Evolutionary conservation across 768 basidiomycete genomes (phyloP).

Genomic region (Mrakia frigida): DNA sequence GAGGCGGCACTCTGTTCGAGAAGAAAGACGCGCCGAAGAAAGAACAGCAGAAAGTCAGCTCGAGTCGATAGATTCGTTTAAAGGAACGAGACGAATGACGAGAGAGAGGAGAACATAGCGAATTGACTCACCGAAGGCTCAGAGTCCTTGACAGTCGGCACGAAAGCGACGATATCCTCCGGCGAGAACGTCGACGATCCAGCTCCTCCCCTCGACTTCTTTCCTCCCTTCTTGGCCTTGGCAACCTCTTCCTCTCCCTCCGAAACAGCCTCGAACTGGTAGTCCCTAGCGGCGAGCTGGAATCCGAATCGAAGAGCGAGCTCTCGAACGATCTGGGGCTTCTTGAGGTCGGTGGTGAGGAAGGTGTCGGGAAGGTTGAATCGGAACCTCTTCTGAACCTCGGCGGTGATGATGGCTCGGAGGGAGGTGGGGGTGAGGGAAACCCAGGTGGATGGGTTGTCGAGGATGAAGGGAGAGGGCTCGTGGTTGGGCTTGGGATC

Average conservation of each 20-base stretch:
- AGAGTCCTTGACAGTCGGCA: constrained; percentile 46
- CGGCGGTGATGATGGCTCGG: constrained; percentile 39
- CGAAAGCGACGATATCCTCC: constrained; percentile 46
- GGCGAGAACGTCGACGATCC: constrained; percentile 41
- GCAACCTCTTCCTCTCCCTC: constrained; percentile 20
- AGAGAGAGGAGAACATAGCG: not conserved
- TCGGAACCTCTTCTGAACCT: constrained; percentile 45
- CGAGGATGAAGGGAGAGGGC: constrained; percentile 38
- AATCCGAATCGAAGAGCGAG: constrained; percentile 45
- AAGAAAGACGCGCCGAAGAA: constrained; percentile 14
- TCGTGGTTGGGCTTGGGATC: constrained; percentile 43
- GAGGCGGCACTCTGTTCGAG: constrained; percentile 42
- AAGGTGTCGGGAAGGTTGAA: constrained; percentile 41
- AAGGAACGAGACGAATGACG: not conserved
- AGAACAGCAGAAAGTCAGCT: not conserved
- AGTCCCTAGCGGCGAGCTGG: constrained; percentile 46
- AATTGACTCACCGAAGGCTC: constrained; percentile 41
- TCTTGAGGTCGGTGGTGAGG: constrained; percentile 40
- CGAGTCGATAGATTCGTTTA: not conserved
- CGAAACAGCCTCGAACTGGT: constrained; percentile 39
- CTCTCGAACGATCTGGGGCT: constrained; percentile 46
- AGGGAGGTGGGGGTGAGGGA: constrained; percentile 44
- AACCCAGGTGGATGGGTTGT: constrained; percentile 40
- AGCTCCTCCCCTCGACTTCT: constrained; percentile 21
- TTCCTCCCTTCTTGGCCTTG: constrained; percentile 37